Evolutionary conservation across 2,329 filamentous ascomycete genomes (phyloP), one percentile per base, ranked within the genome.

Genomic region (Hyphodiscus sp.): DNA sequence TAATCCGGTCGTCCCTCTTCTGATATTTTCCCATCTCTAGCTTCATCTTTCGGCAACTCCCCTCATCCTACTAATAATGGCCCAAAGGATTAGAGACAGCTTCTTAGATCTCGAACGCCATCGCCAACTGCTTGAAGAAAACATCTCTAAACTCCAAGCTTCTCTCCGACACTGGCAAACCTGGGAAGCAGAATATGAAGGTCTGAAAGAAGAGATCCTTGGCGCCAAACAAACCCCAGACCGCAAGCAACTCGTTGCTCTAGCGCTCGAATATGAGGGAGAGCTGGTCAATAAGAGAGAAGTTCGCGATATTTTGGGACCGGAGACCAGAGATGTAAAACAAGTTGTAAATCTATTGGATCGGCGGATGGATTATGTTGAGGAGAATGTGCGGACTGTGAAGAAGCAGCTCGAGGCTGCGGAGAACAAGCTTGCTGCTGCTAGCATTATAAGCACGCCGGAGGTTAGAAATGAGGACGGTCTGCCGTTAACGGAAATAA

Each of bases 151-250:
- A 67, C 79, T 97, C 19, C 82, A 82, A 52, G 82, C 86, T 64
- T 85, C 87, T 7, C 77, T 97, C 50, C 83, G 84, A 58, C 86
- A 95, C 73, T 99, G 92, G 92, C 87, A 89, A 59, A 85, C 85
- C 51, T 95, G 89, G 81, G 91, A 95, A 68, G 83, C 87, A 47
- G 92, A 97, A 69, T 97, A 97, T 70, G 89, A 96, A 67, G 82
- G 85, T 20, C 77, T 97, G 57, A 91, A 88, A 67, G 89, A 95
- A 68, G 89, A 95, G 64, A 80, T 97, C 29, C 72, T 82, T 50
- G 75, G 61, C 8, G 56, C 55, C 16, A 48, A 60, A 20, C 73
- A 3, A 67, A 85, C 23, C 68, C 76, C 38, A 68, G 74, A 43
- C 71, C 74, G 49, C 15, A 70, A 79, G 52, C 70, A 72, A 29